These are phyloP conservation scores for Dictyostelium brefeldianum DNA, from an alignment of 78 protist species.

Conservation along the genomic window DNA sequence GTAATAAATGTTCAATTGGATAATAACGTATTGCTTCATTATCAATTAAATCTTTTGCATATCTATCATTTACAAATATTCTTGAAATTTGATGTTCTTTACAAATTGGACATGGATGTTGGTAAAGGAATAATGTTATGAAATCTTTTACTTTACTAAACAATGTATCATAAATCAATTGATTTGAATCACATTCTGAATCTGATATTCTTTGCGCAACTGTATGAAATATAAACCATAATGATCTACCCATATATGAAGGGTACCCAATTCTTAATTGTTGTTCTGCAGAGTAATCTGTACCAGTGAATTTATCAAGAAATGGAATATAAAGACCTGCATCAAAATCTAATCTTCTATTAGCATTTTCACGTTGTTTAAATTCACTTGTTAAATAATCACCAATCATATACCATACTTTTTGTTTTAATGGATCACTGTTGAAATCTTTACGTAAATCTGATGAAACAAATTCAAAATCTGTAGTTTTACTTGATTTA, in stretches of 20 bases:
- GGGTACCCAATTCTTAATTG: constrained; percentile 26
- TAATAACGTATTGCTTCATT: constrained; percentile 34
- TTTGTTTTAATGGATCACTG: constrained; percentile 2
- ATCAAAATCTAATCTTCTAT: constrained; percentile 28
- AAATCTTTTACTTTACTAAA: neutral
- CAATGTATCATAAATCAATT: neutral
- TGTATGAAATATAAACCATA: constrained; percentile 34
- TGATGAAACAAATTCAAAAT: constrained; percentile 15
- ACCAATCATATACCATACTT: constrained; percentile 24
- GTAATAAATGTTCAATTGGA: constrained; percentile 27
- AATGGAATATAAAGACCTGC: constrained; percentile 40
- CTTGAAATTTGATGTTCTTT: constrained; percentile 2
- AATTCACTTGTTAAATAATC: neutral
- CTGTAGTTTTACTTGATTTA: neutral
- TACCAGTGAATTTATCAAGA: constrained; percentile 23
- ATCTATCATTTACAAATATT: constrained; percentile 1
- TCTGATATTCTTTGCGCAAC: constrained; percentile 34
- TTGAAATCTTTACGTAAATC: constrained; percentile 15
- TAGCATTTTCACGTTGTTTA: constrained; percentile 27
- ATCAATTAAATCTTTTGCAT: neutral
- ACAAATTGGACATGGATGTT: constrained; percentile 55
- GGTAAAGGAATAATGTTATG: neutral
- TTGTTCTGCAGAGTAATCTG: neutral
- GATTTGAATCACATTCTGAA: neutral
- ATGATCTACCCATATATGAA: constrained; percentile 15